Evolutionary conservation across 2,329 filamentous ascomycete genomes (phyloP), one percentile per base, ranked within the genome.

Genomic region (Alternaria brassicicola): DNA sequence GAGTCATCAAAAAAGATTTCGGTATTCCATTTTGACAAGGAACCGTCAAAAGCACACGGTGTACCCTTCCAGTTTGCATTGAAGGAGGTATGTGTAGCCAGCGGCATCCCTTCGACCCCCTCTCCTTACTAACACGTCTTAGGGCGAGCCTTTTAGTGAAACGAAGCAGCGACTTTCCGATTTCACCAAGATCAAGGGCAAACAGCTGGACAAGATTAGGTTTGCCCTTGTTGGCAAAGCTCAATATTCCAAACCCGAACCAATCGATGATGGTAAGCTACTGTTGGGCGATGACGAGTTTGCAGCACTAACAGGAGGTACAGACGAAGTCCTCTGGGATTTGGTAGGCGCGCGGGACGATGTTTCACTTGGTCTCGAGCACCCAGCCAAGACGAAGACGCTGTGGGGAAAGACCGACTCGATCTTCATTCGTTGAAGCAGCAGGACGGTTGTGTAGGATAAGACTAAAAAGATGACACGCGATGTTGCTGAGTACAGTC

Each of bases 141-240:
- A 94, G 87, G 91, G 88, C 52, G 95, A 99, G 77, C 83, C 84
- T 36, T 98, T 99, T 79, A 88, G 87, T 57, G 92, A 98, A 31
- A 97, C 93, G 41, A 97, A 94, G 81, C 92, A 96, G 79, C 88
- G 95, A n/a, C 82, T 99, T 4, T 93, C 95, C 68, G 94, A 93
- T 78, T 86, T 94, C 58, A 97, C 92, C 0, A 93, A 93, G 25
- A 89, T 99, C 80, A 97, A 97, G 79, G 96, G 95, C 77, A 99
- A 99, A 83, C 92, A 92, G 65, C 93, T 99, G 67, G 94, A 99
- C 78, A 98, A 98, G 83, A 95, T 99, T 78, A 97, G 96, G 78
- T 97, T 99, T 81, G 91, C 93, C 6, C 85, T 97, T 31, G 64
- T 50, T 83, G 88, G 76, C 84, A 90, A 75, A 68, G 79, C 67